Conservation (phyloP, 306 rosid genomes). For the Prunus mongolica region DNA sequence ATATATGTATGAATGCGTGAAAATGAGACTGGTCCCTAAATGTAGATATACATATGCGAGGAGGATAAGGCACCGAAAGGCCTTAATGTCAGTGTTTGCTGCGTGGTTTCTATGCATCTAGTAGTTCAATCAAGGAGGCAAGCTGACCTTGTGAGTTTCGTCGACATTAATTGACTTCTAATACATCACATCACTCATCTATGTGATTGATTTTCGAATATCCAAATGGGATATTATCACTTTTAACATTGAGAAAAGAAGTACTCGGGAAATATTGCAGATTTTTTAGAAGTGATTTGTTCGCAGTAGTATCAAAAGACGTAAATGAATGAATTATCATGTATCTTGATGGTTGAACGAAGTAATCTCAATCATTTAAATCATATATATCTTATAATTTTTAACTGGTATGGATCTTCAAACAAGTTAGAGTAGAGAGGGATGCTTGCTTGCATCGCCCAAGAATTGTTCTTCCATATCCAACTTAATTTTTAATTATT, state of each 20-base stretch:
- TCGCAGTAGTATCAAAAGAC: rapidly evolving
- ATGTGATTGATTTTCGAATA: too few relatives aligned
- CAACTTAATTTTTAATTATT: not conserved
- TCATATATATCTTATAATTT: too few relatives aligned
- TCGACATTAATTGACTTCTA: not conserved
- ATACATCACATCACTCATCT: too few relatives aligned
- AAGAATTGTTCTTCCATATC: not conserved
- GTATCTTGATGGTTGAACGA: too few relatives aligned
- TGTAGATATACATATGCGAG: not conserved
- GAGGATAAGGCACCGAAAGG: not conserved
- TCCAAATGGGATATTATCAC: too few relatives aligned
- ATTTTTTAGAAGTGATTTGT: too few relatives aligned
- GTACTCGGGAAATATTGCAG: rapidly evolving
- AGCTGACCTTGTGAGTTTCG: not conserved
- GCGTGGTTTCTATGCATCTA: not conserved
- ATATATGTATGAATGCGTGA: not conserved
- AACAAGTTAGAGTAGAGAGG: not conserved
- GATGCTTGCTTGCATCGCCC: not conserved
- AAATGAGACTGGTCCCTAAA: not conserved
- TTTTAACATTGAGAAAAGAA: too few relatives aligned
- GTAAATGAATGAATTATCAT: too few relatives aligned
- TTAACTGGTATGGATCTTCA: not conserved
- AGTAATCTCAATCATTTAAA: too few relatives aligned
- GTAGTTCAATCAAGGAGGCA: not conserved
- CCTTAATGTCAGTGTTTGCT: not conserved